Conservation (phyloP, 805 yeast genomes). For the Candida suzukii region DNA sequence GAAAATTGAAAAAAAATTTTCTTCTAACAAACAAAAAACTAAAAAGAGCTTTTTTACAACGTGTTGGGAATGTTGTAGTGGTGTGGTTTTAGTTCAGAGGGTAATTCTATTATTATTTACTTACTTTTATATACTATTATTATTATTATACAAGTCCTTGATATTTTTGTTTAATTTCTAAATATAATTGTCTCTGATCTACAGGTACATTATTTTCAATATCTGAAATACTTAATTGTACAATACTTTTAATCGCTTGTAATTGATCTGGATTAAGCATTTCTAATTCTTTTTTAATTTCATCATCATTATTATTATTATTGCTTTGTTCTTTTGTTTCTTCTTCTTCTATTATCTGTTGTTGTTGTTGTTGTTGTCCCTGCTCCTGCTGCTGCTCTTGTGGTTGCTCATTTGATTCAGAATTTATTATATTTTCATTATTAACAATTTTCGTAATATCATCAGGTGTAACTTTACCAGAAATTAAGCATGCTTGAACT, state of each 20-base stretch:
- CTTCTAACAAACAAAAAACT: no score
- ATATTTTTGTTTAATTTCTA: conserved; percentile 17
- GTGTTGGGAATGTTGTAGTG: no score
- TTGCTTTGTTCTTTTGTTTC: not conserved
- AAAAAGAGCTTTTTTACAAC: no score
- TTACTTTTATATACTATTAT: no score
- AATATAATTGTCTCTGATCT: conserved; percentile 16
- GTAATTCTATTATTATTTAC: no score
- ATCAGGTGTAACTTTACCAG: conserved; percentile 21
- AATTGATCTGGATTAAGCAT: conserved; percentile 12
- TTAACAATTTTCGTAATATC: conserved; percentile 15
- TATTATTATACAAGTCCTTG: not conserved
- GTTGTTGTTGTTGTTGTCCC: conserved; percentile 1
- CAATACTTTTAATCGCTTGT: conserved; percentile 14
- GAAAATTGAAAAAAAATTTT: no score
- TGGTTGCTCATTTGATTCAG: no score
- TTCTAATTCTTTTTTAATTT: not conserved
- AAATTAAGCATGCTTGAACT: conserved; percentile 58
- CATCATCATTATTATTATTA: not conserved
- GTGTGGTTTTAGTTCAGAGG: no score
- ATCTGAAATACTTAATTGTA: conserved; percentile 16
- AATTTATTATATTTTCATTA: no score
- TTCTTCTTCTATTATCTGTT: not conserved
- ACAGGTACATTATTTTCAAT: conserved; percentile 10
- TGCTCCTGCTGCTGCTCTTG: no score